Percentiles rank a stretch among this genome's conserved stretches.
Conservation (phyloP, 208 protist species). For the Plasmodiophora brassicae region DNA sequence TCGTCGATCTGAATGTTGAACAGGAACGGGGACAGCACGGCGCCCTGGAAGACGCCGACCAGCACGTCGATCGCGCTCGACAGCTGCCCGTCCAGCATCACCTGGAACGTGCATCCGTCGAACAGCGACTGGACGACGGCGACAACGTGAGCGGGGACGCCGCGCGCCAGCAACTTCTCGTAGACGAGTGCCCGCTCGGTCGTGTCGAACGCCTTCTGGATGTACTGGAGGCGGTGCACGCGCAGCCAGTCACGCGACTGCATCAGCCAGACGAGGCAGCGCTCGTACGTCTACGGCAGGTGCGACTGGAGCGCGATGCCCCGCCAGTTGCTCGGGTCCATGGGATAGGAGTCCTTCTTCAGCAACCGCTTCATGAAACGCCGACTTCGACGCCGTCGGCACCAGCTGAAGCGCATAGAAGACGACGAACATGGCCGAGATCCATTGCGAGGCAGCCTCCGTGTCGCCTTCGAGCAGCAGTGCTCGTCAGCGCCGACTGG, state of each 20-base stretch:
- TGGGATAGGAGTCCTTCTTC: background rate
- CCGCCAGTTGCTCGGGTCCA: background rate
- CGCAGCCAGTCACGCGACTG: background rate
- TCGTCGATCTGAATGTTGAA: slow-evolving; percentile 8
- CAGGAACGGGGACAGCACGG: background rate
- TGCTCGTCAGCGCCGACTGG: too few relatives aligned
- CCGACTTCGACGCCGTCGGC: background rate
- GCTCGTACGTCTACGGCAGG: background rate
- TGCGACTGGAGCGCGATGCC: slow-evolving; percentile 10
- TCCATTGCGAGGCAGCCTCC: background rate
- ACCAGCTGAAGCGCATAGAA: background rate
- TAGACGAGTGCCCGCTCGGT: background rate
- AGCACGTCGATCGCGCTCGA: background rate
- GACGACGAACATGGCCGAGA: background rate
- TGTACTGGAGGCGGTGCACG: background rate
- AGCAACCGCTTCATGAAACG: background rate
- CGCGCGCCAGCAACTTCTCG: background rate
- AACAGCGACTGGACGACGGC: background rate
- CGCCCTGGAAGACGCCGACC: background rate
- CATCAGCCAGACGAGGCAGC: background rate
- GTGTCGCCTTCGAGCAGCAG: background rate
- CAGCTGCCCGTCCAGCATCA: background rate
- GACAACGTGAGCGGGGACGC: background rate
- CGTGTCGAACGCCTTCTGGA: slow-evolving; percentile 7
- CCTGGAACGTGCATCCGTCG: background rate